Evolutionary conservation across 805 yeast genomes (phyloP), one percentile per base, ranked within the genome.

Genomic region (Zygoascus biomembranicola): DNA sequence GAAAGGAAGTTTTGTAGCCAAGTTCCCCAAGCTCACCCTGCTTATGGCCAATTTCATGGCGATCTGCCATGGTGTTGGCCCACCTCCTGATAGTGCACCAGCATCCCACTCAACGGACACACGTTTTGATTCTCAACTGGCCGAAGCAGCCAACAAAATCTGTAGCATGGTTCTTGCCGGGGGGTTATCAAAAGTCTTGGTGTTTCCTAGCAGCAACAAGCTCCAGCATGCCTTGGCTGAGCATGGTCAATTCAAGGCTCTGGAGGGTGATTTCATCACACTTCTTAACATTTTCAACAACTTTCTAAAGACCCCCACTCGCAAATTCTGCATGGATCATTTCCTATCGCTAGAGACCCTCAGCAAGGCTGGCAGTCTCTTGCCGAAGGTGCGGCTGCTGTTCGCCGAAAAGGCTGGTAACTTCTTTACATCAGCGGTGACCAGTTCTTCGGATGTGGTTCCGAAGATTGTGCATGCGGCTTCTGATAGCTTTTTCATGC

Each of bases 191-290:
- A 75, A 75, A 16, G 87, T 83, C 57, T 23, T 52, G 37, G 35
- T 47, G 19, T 26, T 43, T 14, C 56, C 56, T 2, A 13, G 37
- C 9, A 47, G 19, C 10, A 26, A 23, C 8, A 35, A 43, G 28
- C 19, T 46, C 2, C 52, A 47, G 8, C 43, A 47, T 32, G 60
- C 60, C 8, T 82, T 90, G 0, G 90, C 85, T 60, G 67, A 75
- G 44, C 79, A 81, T 2, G 66, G 90, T 51, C 81, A 81, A 65
- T 88, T 88, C 63, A 73, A 78, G 35, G 81, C 85, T 9, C 75
- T 81, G 0, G 89, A 85, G 55, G 87, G 90, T 54, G 97, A 90
- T 67, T 95, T 87, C 66, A 66, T 90, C 46, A 86, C 96, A 0
- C 66, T 87, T 45, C 69, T 86, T 43, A 89, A 89, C 62, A 84